phyloP scores from a whole-genome alignment of 257 asterid genomes.

The Solanum tarapatanum region DNA sequence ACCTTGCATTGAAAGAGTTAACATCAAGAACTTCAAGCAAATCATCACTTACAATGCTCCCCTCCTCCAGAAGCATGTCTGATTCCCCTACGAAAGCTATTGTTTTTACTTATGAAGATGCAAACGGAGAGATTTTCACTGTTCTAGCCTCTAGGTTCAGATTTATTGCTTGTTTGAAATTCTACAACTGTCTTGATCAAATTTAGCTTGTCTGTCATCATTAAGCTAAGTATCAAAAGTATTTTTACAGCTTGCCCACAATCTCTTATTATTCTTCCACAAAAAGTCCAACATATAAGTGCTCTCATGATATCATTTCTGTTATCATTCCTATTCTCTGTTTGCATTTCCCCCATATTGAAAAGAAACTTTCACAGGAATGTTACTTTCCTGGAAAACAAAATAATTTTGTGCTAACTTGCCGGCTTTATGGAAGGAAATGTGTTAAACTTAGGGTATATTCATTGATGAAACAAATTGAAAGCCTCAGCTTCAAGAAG shows the following conservation, averaged over 20 bases:
- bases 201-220: neutral
- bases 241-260: neutral
- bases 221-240: neutral
- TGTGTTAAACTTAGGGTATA: neutral
- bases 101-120: neutral
- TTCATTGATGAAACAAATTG: neutral
- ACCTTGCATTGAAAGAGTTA: neutral
- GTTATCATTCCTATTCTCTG: neutral
- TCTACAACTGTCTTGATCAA: neutral
- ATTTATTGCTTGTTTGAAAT: neutral
- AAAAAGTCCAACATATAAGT: neutral
- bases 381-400: neutral
- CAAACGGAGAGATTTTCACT: neutral
- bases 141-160: neutral
- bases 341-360: neutral
- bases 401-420: neutral
- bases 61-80: neutral
- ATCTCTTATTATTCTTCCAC: neutral
- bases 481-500: neutral
- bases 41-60: neutral
- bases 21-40: neutral
- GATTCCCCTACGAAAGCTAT: neutral
- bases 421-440: neutral
- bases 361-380: neutral
- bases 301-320: neutral